Evolutionary conservation across 2,329 filamentous ascomycete species (phyloP), one percentile per base, ranked within the genome.

Genomic region (Meredithiella fracta): DNA sequence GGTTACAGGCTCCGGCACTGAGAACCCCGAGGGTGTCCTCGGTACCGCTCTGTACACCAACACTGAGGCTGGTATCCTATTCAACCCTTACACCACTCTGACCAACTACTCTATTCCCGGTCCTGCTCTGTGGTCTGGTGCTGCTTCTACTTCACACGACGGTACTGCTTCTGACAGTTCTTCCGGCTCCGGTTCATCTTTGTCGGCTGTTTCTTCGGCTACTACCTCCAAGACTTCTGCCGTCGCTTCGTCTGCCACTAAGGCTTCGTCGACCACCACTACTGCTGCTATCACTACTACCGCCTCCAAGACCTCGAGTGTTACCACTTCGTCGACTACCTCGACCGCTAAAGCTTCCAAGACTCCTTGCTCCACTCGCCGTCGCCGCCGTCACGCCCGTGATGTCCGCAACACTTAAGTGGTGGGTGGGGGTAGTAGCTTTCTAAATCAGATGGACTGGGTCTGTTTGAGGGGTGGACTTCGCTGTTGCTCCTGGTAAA

Each of bases 1-100:
- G 59, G 68, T 76, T 47, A 69, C 65, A 47, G 72, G 72, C 3
- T 65, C 65, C n/a, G 68, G 69, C 14, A 53, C 55, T 23, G 64
- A 68, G 1, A 63, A 62, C 22, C 66, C 66, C 5, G 56, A 57
- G 3, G 66, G 66, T 5, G 63, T 66, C 37, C 62, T 66, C 25
- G 66, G 62, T 22, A 65, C 64, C 3, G 58, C 62, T 17, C 62
- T 67, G 25, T 63, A 67, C 61, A 64, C 61, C 22, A 40, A 61
- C 25, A 59, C 62, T 37, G 64, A 68, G 26, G 61, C 66, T 1
- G 66, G 66, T 9, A 66, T 68, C 51, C 56, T 64, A 14, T 67
- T 68, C 61, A 66, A 67, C 59, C 63, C 65, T 3, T 66, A 67
- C 52, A 65, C 62, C 1, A 62, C 58, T 14, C 58, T 62, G 1